Conservation (phyloP, 768 basidiomycete species). For the Lactarius sanguifluus region DNA sequence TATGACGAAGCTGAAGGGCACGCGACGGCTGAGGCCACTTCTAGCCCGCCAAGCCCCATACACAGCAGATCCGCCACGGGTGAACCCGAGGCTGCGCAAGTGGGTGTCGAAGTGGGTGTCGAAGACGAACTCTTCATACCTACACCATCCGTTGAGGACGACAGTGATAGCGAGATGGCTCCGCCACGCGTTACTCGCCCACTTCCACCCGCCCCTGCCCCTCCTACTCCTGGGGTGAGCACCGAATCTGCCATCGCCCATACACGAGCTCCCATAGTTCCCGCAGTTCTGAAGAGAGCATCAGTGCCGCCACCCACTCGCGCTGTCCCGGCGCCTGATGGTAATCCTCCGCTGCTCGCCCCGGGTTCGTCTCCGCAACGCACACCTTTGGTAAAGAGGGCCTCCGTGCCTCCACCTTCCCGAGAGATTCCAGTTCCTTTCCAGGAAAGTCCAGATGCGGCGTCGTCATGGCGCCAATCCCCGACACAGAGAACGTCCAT, state of each 20-base stretch:
- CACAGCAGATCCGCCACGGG: slow-evolving; percentile 8
- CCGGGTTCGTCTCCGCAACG: slow-evolving; percentile 17
- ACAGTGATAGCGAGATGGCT: slow-evolving; percentile 33
- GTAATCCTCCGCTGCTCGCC: background rate
- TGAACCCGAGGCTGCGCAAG: slow-evolving; percentile 5
- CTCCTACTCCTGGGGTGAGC: slow-evolving; percentile 31
- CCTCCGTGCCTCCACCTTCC: slow-evolving; percentile 20
- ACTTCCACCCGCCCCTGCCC: slow-evolving; percentile 38
- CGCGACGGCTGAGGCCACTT: background rate
- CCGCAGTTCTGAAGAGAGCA: slow-evolving; percentile 21
- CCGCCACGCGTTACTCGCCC: slow-evolving; percentile 37
- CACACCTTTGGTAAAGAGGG: slow-evolving; percentile 12
- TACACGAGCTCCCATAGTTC: slow-evolving; percentile 1
- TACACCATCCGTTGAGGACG: slow-evolving; percentile 27
- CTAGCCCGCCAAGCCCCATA: slow-evolving; percentile 14
- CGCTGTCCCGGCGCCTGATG: slow-evolving; percentile 18
- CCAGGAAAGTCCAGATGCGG: slow-evolving; percentile 7
- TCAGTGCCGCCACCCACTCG: slow-evolving; percentile 27
- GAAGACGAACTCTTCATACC: slow-evolving; percentile 6
- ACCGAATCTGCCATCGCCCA: background rate
- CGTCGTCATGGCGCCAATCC: slow-evolving; percentile 16
- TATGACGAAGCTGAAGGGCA: slow-evolving; percentile 20
- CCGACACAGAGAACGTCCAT: slow-evolving; percentile 23
- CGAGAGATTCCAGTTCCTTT: slow-evolving; percentile 11
- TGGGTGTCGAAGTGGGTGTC: background rate